These are phyloP conservation scores for Saccharum hybrid DNA, from an alignment of 202 grass and related monocot species.

Conservation along the genomic window DNA sequence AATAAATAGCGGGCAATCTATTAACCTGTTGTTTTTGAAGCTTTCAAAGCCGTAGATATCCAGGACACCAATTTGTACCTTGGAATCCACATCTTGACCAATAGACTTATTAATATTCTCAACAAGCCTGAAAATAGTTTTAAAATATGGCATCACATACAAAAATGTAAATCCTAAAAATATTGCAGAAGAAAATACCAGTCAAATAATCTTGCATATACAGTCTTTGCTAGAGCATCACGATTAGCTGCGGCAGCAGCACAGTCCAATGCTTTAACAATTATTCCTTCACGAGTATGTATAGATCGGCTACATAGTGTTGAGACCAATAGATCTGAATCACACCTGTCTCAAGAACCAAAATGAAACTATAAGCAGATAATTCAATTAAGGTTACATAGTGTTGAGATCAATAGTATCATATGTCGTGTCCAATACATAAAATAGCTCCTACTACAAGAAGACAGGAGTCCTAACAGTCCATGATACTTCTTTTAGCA, in stretches of 20 bases:
- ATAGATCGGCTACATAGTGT: slow-evolving; percentile 88
- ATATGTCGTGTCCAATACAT: slow-evolving; percentile 11
- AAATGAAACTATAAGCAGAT: slow-evolving; percentile 35
- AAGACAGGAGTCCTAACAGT: neutral
- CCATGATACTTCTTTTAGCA: neutral
- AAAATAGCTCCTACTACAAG: neutral
- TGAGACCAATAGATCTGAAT: slow-evolving; percentile 74
- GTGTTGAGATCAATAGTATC: neutral
- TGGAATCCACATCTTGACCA: slow-evolving; percentile 91
- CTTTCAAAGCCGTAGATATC: slow-evolving; percentile 99
- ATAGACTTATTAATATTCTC: slow-evolving; percentile 99
- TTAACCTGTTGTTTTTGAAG: slow-evolving; percentile 93
- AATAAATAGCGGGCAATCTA: neutral
- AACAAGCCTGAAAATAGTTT: slow-evolving; percentile 77
- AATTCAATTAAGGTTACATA: slow-evolving; percentile 28
- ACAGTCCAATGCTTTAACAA: slow-evolving; percentile 90
- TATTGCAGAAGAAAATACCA: slow-evolving; percentile 63
- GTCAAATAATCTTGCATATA: slow-evolving; percentile 94
- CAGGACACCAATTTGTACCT: slow-evolving; percentile 95
- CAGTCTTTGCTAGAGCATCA: slow-evolving; percentile 89
- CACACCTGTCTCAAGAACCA: slow-evolving; percentile 66
- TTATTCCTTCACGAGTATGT: slow-evolving; percentile 91
- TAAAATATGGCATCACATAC: slow-evolving; percentile 13
- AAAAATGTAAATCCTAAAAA: slow-evolving; percentile 35
- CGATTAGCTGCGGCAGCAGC: slow-evolving; percentile 84